Evolutionary conservation across 805 yeast species (phyloP).

Genomic region (Geotrichum ghanense): DNA sequence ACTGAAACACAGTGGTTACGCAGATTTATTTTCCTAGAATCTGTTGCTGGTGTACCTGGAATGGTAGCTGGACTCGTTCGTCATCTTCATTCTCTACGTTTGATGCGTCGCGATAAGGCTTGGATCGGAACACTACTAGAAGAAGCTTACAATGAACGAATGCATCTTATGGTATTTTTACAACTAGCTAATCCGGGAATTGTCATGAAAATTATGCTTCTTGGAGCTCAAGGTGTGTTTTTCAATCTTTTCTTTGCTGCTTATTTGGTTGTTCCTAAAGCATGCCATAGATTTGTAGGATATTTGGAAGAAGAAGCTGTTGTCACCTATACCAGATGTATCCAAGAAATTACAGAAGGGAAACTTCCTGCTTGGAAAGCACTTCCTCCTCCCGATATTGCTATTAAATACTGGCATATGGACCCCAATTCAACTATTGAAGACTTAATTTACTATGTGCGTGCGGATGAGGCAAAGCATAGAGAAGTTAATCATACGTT

Average conservation of each 20-base stretch:
- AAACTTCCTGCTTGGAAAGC: slow-evolving; percentile 37
- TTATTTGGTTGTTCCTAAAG: slow-evolving; percentile 46
- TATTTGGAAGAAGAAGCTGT: slow-evolving; percentile 73
- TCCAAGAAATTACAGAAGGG: slow-evolving; percentile 41
- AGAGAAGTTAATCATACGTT: slow-evolving; percentile 71
- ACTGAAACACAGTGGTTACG: slow-evolving; percentile 55
- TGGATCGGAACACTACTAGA: slow-evolving; percentile 66
- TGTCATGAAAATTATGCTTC: slow-evolving; percentile 42
- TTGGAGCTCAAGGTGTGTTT: slow-evolving; percentile 60
- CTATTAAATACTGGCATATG: slow-evolving; percentile 54
- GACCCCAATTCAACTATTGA: slow-evolving; percentile 38
- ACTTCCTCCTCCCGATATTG: slow-evolving; percentile 32
- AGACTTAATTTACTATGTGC: slow-evolving; percentile 47
- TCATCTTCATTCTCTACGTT: slow-evolving; percentile 52
- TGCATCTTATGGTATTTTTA: slow-evolving; percentile 62
- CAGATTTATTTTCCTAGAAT: slow-evolving; percentile 48
- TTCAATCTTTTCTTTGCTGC: slow-evolving; percentile 51
- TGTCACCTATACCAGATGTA: slow-evolving; percentile 50
- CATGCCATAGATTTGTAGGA: slow-evolving; percentile 68
- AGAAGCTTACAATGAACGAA: slow-evolving; percentile 69
- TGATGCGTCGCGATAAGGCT: slow-evolving; percentile 55
- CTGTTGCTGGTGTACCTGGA: slow-evolving; percentile 75
- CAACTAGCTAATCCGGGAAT: slow-evolving; percentile 51
- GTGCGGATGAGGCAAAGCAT: slow-evolving; percentile 74
- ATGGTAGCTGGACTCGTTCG: slow-evolving; percentile 63